These are phyloP conservation scores for Rasamsonia emersonii DNA, from an alignment of 2,329 filamentous ascomycete species.

Conservation along the genomic window DNA sequence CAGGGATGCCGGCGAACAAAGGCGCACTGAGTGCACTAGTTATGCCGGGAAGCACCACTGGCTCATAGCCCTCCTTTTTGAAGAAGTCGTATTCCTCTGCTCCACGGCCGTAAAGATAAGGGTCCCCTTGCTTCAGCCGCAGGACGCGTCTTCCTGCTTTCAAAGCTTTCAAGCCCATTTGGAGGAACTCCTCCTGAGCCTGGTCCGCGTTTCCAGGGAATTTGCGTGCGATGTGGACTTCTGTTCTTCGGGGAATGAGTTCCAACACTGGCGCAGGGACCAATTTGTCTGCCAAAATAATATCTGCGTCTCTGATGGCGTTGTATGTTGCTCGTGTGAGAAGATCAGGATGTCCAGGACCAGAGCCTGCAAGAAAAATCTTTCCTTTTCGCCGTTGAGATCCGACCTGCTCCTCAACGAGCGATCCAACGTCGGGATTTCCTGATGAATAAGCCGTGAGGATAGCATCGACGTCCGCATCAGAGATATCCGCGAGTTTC, in stretches of 20 bases:
- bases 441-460: conserved; percentile 58
- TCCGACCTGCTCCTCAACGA: conserved; percentile 8
- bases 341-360: conserved; percentile 85
- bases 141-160: conserved; percentile 69
- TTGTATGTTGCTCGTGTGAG: conserved; percentile 58
- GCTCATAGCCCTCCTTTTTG: conserved; percentile 57
- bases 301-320: conserved; percentile 40
- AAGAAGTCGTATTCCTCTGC: conserved; percentile 90
- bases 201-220: conserved; percentile 95
- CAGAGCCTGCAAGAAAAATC: conserved; percentile 84
- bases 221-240: conserved; percentile 87
- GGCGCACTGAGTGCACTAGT: conserved; percentile 82
- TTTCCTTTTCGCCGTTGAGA: conserved; percentile 44
- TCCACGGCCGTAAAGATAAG: conserved; percentile 90
- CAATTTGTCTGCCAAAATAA: conserved; percentile 47
- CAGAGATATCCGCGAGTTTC: conserved; percentile 67
- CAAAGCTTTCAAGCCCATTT: conserved; percentile 63
- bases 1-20: conserved; percentile 77
- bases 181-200: conserved; percentile 82
- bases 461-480: conserved; percentile 68
- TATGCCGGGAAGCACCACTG: conserved; percentile 75
- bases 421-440: conserved; percentile 13
- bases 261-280: conserved; percentile 73
- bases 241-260: conserved; percentile 80
- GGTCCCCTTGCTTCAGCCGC: conserved; percentile 90